phyloP scores from a whole-genome alignment of 257 asterid genomes.

The Solanum chilense region DNA sequence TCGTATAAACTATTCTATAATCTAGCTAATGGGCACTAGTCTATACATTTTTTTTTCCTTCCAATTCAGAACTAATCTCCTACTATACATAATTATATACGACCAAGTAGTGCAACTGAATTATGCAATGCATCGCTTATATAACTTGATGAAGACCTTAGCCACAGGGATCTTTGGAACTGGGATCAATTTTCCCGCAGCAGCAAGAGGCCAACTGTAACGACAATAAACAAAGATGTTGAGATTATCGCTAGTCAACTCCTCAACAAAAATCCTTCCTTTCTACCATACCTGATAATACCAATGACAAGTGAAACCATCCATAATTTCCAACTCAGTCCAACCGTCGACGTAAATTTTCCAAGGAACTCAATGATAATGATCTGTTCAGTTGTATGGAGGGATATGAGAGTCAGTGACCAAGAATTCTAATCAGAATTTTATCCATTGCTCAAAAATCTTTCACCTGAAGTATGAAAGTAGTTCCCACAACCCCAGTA shows the following conservation, averaged over 20 bases:
- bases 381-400: slow-evolving; percentile 26
- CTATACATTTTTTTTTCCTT: not conserved
- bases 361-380: slow-evolving; percentile 76
- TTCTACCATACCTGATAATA: slow-evolving; percentile 45
- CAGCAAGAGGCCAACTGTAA: slow-evolving; percentile 91
- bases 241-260: not conserved
- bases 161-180: slow-evolving; percentile 85
- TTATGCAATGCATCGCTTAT: slow-evolving; percentile 44
- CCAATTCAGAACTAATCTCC: not conserved
- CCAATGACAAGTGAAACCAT: slow-evolving; percentile 53
- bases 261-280: not conserved
- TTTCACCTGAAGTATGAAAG: slow-evolving; percentile 63
- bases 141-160: slow-evolving; percentile 61
- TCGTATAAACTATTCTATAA: not conserved
- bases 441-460: not conserved
- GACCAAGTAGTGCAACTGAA: too few relatives aligned
- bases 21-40: not conserved
- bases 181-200: slow-evolving; percentile 66
- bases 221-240: slow-evolving; percentile 2
- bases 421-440: not conserved
- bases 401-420: not conserved
- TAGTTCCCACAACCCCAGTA: slow-evolving; percentile 65
- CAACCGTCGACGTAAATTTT: slow-evolving; percentile 53
- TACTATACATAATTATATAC: too few relatives aligned
- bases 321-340: slow-evolving; percentile 48